Conservation (phyloP, 1,139 yeast genomes). For the Pichia sp. region DNA sequence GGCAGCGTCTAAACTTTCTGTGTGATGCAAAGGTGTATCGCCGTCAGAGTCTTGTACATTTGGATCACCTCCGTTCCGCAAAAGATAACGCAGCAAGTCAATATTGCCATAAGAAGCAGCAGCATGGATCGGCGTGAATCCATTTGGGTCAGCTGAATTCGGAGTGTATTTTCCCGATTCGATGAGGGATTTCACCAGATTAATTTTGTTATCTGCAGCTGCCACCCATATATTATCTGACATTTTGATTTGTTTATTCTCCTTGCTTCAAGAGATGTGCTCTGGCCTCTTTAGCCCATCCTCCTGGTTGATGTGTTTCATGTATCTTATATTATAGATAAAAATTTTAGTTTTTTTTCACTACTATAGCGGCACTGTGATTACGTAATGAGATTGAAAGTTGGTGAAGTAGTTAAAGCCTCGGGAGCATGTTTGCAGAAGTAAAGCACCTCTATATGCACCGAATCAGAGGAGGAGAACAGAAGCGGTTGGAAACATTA, state of each 20-base stretch:
- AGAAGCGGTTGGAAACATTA: background rate
- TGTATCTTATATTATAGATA: background rate
- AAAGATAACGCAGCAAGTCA: slow-evolving; percentile 57
- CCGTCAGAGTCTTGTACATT: slow-evolving; percentile 85
- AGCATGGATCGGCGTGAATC: slow-evolving; percentile 95
- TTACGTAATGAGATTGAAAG: background rate
- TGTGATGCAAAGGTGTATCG: slow-evolving; percentile 92
- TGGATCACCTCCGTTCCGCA: slow-evolving; percentile 65
- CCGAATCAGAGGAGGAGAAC: background rate
- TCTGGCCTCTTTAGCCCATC: background rate
- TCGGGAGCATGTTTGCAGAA: background rate
- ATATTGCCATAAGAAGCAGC: slow-evolving; percentile 89
- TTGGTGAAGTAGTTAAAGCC: background rate
- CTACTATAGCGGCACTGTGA: background rate
- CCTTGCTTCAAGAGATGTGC: background rate
- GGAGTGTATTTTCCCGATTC: slow-evolving; percentile 52
- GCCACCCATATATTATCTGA: slow-evolving; percentile 81
- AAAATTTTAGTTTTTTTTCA: background rate
- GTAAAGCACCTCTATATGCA: background rate
- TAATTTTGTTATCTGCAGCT: slow-evolving; percentile 76
- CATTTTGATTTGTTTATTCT: background rate
- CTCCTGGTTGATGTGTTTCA: too few relatives aligned
- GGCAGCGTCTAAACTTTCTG: slow-evolving; percentile 67
- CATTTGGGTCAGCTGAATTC: slow-evolving; percentile 80
- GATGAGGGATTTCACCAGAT: slow-evolving; percentile 53